A percentile compares a stretch with the other conserved stretches of the same genome.
These are phyloP conservation scores for Cornus florida DNA, from an alignment of 148 eudicot species.

Conservation along the genomic window DNA sequence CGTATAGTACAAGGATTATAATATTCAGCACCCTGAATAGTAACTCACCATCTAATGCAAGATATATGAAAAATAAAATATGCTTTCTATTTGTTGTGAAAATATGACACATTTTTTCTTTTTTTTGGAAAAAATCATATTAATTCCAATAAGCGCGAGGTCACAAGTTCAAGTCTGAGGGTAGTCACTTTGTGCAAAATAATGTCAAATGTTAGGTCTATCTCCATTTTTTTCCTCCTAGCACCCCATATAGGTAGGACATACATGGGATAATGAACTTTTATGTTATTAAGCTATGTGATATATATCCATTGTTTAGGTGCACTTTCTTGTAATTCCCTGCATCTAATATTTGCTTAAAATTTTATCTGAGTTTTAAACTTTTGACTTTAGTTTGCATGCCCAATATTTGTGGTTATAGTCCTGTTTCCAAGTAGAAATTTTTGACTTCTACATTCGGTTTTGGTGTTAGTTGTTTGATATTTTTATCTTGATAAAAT, in stretches of 20 bases:
- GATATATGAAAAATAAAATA: too few relatives aligned
- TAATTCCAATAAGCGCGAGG: too few relatives aligned
- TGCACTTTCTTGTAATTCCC: background rate
- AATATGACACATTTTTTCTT: background rate
- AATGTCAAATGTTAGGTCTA: too few relatives aligned
- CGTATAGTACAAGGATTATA: too few relatives aligned
- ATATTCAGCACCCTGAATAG: too few relatives aligned
- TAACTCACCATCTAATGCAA: too few relatives aligned
- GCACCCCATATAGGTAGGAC: background rate
- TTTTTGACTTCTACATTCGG: constrained; percentile 3
- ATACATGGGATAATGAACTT: background rate
- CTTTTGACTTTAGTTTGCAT: background rate
- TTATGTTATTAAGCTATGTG: background rate
- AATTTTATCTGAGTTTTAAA: background rate
- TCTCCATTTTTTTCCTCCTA: too few relatives aligned
- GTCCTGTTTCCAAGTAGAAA: background rate
- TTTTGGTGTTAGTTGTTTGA: background rate
- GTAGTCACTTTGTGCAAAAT: too few relatives aligned
- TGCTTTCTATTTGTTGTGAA: too few relatives aligned
- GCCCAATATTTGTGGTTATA: background rate
- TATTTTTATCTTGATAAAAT: background rate
- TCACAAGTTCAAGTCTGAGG: too few relatives aligned
- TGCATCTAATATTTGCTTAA: too few relatives aligned
- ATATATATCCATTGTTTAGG: background rate
- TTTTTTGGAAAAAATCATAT: background rate